A percentile compares a stretch with the other conserved stretches of the same genome.
Conservation (phyloP, 345 rosid genomes). For the Moricandia arvensis region DNA sequence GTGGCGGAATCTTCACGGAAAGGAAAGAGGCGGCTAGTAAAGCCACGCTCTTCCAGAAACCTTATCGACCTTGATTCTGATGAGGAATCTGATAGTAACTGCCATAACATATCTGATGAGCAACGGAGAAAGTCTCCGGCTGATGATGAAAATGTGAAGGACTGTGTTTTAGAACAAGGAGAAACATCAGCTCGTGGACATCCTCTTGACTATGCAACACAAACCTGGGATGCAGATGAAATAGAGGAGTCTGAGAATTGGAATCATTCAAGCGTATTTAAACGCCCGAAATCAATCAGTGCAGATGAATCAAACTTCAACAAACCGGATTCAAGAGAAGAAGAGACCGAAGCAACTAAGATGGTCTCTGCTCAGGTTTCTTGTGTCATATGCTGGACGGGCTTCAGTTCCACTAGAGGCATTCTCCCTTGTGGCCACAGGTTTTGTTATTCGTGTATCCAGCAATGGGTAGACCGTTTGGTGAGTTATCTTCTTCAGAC, state of each 20-base stretch:
- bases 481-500: slow-evolving; percentile 40
- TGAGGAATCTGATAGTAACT: slow-evolving; percentile 33
- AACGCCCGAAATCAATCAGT: slow-evolving; percentile 24
- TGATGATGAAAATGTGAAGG: slow-evolving; percentile 19
- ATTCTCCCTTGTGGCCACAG: slow-evolving; percentile 90
- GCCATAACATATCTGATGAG: not conserved
- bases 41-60: slow-evolving; percentile 39
- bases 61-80: slow-evolving; percentile 48
- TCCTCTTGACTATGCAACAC: slow-evolving; percentile 20
- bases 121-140: slow-evolving; percentile 24
- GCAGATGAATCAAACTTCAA: slow-evolving; percentile 14
- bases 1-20: slow-evolving; percentile 44
- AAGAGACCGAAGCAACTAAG: slow-evolving; percentile 32
- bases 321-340: slow-evolving; percentile 25
- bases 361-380: slow-evolving; percentile 54
- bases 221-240: slow-evolving; percentile 38
- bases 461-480: slow-evolving; percentile 75
- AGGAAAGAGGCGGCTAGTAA: slow-evolving; percentile 46
- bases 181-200: slow-evolving; percentile 41
- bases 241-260: slow-evolving; percentile 41
- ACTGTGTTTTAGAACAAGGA: slow-evolving; percentile 33
- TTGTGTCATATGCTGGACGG: slow-evolving; percentile 92
- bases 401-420: slow-evolving; percentile 83
- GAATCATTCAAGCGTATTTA: slow-evolving; percentile 33
- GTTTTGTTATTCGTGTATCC: slow-evolving; percentile 91